phyloP scores from a whole-genome alignment of 1,139 yeast genomes.

The Groenewaldozyma auringiensis region DNA sequence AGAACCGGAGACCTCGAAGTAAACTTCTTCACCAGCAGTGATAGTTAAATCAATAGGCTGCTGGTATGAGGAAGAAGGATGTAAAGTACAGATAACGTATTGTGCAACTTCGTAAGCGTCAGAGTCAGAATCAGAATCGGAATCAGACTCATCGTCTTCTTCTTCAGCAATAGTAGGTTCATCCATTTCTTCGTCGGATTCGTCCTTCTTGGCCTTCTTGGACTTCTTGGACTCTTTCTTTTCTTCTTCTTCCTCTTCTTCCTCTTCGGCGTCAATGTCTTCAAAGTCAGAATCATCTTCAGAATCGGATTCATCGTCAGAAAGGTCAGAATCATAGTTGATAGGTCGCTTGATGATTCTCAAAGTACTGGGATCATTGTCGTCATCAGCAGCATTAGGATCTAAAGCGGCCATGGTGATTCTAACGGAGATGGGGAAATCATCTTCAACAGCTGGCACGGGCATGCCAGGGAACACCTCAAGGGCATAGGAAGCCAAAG shows the following conservation, averaged over 20 bases:
- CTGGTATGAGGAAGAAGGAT: conserved; percentile 74
- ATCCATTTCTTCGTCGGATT: conserved; percentile 29
- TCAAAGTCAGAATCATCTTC: conserved; percentile 48
- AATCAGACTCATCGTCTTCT: conserved; percentile 27
- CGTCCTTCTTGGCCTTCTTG: conserved; percentile 16
- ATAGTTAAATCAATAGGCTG: conserved; percentile 86
- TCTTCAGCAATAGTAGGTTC: conserved; percentile 33
- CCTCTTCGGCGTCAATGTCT: conserved; percentile 44
- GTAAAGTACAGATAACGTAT: conserved; percentile 78
- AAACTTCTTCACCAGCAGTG: conserved; percentile 88
- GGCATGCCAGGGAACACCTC: conserved; percentile 82
- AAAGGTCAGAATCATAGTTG: conserved; percentile 40
- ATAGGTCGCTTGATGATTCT: conserved; percentile 74
- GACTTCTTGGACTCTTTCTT: conserved; percentile 26
- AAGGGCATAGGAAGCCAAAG: conserved; percentile 78
- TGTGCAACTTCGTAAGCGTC: conserved; percentile 67
- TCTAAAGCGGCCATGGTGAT: conserved; percentile 93
- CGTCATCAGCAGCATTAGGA: conserved; percentile 71
- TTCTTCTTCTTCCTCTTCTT: conserved; percentile 29
- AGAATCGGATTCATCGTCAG: conserved; percentile 42
- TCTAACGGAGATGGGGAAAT: conserved; percentile 82
- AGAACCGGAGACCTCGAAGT: conserved; percentile 92
- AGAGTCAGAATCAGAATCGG: conserved; percentile 39
- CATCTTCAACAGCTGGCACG: conserved; percentile 77
- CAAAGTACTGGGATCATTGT: conserved; percentile 68